Conservation (phyloP, 78 protist species). For the Emiliania huxleyi region DNA sequence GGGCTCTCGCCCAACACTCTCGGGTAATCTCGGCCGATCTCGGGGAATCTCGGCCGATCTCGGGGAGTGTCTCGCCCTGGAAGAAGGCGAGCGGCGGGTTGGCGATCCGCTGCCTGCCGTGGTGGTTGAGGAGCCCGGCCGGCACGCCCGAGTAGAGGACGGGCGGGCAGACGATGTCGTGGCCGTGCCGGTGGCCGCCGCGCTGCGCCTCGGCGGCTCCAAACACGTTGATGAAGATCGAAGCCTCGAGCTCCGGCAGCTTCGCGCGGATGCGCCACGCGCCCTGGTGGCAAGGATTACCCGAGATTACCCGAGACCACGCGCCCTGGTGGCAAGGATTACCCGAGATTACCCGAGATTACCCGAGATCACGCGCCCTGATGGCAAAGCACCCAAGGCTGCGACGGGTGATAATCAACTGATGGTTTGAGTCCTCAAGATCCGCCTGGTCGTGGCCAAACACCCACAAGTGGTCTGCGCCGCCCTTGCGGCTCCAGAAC, state of each 20-base stretch:
- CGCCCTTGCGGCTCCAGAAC: not conserved
- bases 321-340: too few relatives aligned
- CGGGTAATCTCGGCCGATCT: too few relatives aligned
- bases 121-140: not conserved
- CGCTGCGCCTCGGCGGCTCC: not conserved
- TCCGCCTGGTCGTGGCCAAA: slow-evolving; percentile 9
- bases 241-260: not conserved
- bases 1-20: too few relatives aligned
- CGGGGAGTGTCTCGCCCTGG: not conserved
- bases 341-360: too few relatives aligned
- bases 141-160: not conserved
- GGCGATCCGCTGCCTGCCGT: not conserved
- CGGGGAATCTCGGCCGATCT: too few relatives aligned
- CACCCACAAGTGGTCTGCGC: slow-evolving; percentile 10
- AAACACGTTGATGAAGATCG: not conserved
- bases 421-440: too few relatives aligned
- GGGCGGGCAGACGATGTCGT: not conserved
- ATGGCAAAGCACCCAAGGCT: too few relatives aligned
- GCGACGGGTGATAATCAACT: too few relatives aligned
- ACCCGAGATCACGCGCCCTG: too few relatives aligned
- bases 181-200: not conserved
- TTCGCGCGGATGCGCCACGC: not conserved
- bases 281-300: not conserved
- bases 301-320: too few relatives aligned
- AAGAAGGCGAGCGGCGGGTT: not conserved